Percentiles rank a stretch among this genome's conserved stretches.
phyloP scores from a whole-genome alignment of 108 stramenopile species.

The Cyclotella baltica region DNA sequence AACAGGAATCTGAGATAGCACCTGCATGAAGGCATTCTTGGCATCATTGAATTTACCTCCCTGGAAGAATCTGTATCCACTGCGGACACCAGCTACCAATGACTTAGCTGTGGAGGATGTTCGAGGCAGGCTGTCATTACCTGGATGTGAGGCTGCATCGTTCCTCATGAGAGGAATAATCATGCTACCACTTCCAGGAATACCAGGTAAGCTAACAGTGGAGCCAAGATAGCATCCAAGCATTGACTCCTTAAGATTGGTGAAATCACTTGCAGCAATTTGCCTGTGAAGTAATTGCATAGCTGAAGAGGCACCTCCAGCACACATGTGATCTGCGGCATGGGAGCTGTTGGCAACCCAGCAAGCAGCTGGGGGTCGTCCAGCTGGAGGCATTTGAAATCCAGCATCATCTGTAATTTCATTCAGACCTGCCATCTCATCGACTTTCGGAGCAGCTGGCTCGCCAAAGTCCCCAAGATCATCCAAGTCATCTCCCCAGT shows the following conservation, averaged over 20 bases:
- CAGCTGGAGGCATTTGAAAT: slow-evolving; percentile 91
- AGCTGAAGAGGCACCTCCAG: slow-evolving; percentile 93
- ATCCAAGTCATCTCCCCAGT: slow-evolving; percentile 90
- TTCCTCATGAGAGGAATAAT: slow-evolving; percentile 85
- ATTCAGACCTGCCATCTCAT: slow-evolving; percentile 77
- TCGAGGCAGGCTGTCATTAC: slow-evolving; percentile 85
- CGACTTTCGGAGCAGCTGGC: slow-evolving; percentile 32
- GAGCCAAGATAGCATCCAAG: slow-evolving; percentile 89
- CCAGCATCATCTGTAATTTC: slow-evolving; percentile 71
- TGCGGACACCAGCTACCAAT: slow-evolving; percentile 83
- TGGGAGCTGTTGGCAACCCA: slow-evolving; percentile 96
- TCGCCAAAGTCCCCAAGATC: slow-evolving; percentile 81
- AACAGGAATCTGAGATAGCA: slow-evolving; percentile 90
- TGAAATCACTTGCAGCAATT: slow-evolving; percentile 96
- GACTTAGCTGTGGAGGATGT: slow-evolving; percentile 63
- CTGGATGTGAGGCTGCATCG: slow-evolving; percentile 80
- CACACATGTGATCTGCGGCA: slow-evolving; percentile 98
- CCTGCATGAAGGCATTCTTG: slow-evolving; percentile 71
- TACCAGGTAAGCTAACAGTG: slow-evolving; percentile 86
- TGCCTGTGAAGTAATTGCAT: slow-evolving; percentile 97
- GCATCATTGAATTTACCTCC: slow-evolving; percentile 96
- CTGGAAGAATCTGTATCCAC: slow-evolving; percentile 94
- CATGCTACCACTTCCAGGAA: slow-evolving; percentile 83
- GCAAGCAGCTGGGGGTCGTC: slow-evolving; percentile 82
- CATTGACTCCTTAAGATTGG: slow-evolving; percentile 80